These are phyloP conservation scores for Globisporangium echinulatum DNA, from an alignment of 352 stramenopile genomes.

Conservation along the genomic window DNA sequence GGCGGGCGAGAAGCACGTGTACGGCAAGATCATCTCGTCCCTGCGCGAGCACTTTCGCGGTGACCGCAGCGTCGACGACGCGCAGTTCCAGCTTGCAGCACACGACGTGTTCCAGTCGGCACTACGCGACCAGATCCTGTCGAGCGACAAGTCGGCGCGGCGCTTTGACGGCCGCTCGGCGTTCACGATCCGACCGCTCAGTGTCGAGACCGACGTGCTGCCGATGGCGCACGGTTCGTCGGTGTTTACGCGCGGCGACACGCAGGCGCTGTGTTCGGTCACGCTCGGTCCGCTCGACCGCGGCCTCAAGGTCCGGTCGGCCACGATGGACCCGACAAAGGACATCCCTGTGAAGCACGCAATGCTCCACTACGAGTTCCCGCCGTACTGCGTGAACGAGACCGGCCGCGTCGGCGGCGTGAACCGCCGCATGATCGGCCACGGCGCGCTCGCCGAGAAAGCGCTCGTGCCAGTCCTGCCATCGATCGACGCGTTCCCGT, in stretches of 20 bases:
- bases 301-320: constrained; percentile 61
- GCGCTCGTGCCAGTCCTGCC: constrained; percentile 92
- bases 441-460: constrained; percentile 96
- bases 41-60: constrained; percentile 47
- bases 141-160: constrained; percentile 28
- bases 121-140: constrained; percentile 63
- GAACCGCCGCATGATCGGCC: constrained; percentile 93
- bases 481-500: constrained; percentile 90
- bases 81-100: constrained; percentile 48
- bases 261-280: constrained; percentile 86
- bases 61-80: constrained; percentile 31
- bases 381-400: constrained; percentile 95
- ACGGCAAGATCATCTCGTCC: constrained; percentile 59
- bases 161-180: constrained; percentile 84
- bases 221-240: constrained; percentile 88
- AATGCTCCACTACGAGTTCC: constrained; percentile 99
- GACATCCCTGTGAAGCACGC: constrained; percentile 56
- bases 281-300: constrained; percentile 80
- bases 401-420: constrained; percentile 81
- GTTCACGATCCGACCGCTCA: constrained; percentile 78
- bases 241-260: constrained; percentile 85
- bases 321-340: constrained; percentile 37
- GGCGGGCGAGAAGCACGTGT: constrained; percentile 57
- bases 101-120: constrained; percentile 75
- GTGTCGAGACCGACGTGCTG: constrained; percentile 82